Base-by-base conservation (phyloP, 495 filamentous ascomycete species). In the Ascobolus immersus region DNA sequence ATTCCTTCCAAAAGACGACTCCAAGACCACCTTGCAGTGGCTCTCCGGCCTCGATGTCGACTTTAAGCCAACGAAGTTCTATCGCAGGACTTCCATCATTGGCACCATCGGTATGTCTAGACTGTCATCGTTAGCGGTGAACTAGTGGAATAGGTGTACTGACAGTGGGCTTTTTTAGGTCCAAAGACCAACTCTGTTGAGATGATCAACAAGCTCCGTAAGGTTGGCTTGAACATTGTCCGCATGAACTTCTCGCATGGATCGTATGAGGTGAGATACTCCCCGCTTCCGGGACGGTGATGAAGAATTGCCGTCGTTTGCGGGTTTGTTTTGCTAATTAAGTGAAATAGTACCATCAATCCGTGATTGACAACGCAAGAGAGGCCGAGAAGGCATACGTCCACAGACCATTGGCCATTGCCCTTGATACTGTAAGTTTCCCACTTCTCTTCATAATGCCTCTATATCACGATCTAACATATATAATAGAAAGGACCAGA, bases 201-300 rank as follows among this genome's bases (percentile, higher is more conserved):
- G 62, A 81, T 77, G 51, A 89, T 96, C 59, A 92, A 93, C 55
- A 60, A 71, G 52, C 73, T 96, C 44, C 77, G 82, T 52, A 69
- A 60, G 45, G 72, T 70, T 41, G 86, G 86, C 54, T 69, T 93
- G 41, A 93, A 93, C 55, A 80, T 96, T 40, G 86, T 93, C 41
- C 89, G 86, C 54, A 89, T 92, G 81, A 96, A 96, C 69, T 96
- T 94, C 55, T 93, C 84, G 42, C 86, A 96, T 55, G 86, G 86
- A 45, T 75, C 76, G 44, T 80, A 96, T 55, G 82, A 89, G 56
- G 68, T 72, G 50, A 40, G 52, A 44, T 47, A 47, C 33, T 47
- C 51, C 45, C 41, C 28, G 17, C 14, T 28, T 33, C 21, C n/a
- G n/a, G 27, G 35, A 44, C 34, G 39, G n/a, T n/a, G n/a, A n/a